A percentile compares a stretch with the other conserved stretches of the same genome.
phyloP scores from a whole-genome alignment of 495 filamentous ascomycete genomes.

The Talaromyces borbonicus region DNA sequence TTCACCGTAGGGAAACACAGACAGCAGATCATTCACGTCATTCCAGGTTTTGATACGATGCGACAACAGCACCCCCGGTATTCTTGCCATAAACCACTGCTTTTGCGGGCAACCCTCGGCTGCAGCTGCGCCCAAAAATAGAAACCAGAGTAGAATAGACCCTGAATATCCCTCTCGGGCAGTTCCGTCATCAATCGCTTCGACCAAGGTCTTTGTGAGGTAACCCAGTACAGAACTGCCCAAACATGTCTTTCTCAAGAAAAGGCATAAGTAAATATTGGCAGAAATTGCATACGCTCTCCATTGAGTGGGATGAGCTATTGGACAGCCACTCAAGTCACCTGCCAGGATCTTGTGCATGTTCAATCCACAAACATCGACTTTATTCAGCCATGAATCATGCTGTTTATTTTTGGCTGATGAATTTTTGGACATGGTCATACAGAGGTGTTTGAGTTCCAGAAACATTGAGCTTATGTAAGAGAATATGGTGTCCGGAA shows the following conservation, averaged over 20 bases:
- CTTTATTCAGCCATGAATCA: not conserved
- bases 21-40: not conserved
- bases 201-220: not conserved
- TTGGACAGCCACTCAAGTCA: not conserved
- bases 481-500: not conserved
- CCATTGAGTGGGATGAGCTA: not conserved
- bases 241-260: not conserved
- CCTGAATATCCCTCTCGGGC: not conserved
- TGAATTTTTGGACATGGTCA: not conserved
- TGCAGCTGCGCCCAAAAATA: not conserved
- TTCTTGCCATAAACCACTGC: not conserved
- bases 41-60: not conserved
- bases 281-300: not conserved
- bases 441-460: not conserved
- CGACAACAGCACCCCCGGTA: not conserved
- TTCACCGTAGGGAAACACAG: not conserved
- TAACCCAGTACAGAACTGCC: not conserved
- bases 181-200: not conserved
- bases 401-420: not conserved
- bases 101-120: not conserved
- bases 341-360: not conserved
- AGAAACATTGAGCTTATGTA: not conserved
- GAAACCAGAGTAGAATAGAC: not conserved
- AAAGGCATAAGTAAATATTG: not conserved
- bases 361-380: not conserved